Conservation (phyloP, 176 grass and related monocot species). For the Carex myosuroides region DNA sequence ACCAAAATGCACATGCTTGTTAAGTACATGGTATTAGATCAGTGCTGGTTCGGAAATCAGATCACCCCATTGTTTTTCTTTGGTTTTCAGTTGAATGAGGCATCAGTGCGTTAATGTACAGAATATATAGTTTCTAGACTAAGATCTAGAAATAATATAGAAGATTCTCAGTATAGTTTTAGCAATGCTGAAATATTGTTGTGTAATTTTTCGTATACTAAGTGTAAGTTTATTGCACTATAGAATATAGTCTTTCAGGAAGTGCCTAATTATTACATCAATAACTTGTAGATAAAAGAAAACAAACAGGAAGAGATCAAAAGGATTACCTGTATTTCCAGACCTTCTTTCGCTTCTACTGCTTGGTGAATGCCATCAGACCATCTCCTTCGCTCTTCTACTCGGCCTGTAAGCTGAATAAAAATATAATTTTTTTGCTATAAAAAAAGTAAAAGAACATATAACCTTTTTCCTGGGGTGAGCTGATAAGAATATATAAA, state of each 20-base stretch:
- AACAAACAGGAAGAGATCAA: background rate
- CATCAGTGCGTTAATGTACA: background rate
- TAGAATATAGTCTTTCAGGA: background rate
- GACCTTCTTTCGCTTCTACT: slow-evolving; percentile 96
- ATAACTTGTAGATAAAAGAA: slow-evolving; percentile 3
- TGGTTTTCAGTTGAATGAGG: background rate
- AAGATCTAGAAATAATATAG: background rate
- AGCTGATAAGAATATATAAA: slow-evolving; percentile 3
- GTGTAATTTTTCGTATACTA: background rate
- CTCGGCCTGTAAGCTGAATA: slow-evolving; percentile 77
- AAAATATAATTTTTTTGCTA: slow-evolving; percentile 23
- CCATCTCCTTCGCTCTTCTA: slow-evolving; percentile 95
- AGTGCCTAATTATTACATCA: background rate
- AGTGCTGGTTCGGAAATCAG: background rate
- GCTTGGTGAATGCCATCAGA: slow-evolving; percentile 99
- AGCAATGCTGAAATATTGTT: background rate
- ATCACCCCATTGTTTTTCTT: background rate
- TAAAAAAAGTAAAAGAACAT: slow-evolving; percentile 10
- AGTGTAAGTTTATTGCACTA: background rate
- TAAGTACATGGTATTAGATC: background rate
- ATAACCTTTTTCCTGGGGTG: background rate
- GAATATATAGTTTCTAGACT: background rate
- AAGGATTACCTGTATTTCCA: slow-evolving; percentile 69
- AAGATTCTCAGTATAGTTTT: background rate
- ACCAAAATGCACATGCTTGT: background rate